phyloP scores from a whole-genome alignment of 2,329 filamentous ascomycete species.

The Alternaria ventricosa region DNA sequence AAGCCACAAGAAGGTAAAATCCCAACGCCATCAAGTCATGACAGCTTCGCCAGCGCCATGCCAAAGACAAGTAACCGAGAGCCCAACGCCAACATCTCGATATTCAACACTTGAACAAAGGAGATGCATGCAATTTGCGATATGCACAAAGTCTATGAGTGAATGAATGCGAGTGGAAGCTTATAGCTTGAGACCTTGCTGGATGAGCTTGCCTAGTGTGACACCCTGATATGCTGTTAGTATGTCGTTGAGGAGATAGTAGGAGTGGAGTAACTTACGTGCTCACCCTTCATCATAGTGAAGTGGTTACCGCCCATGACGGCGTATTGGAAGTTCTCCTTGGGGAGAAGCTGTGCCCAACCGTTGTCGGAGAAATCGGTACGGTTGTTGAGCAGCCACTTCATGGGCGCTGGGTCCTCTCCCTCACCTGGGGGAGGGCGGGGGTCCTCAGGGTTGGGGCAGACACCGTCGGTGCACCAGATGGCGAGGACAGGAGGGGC shows the following conservation, averaged over 20 bases:
- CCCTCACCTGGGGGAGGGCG: conserved; percentile 68
- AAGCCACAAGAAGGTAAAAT: conserved; percentile 5
- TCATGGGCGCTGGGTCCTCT: conserved; percentile 61
- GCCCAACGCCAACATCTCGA: conserved; percentile 38
- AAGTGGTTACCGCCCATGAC: conserved; percentile 78
- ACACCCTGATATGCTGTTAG: conserved; percentile 45
- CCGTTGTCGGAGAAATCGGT: conserved; percentile 73
- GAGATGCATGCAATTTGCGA: conserved; percentile 39
- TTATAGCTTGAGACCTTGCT: conserved; percentile 50
- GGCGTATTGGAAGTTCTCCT: conserved; percentile 66
- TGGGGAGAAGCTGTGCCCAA: conserved; percentile 70
- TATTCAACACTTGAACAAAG: conserved; percentile 45
- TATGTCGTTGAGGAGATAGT: not conserved
- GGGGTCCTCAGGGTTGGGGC: conserved; percentile 69
- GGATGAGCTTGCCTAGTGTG: conserved; percentile 53
- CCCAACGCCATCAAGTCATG: conserved; percentile 6
- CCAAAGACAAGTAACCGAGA: conserved; percentile 7
- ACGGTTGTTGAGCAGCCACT: conserved; percentile 75
- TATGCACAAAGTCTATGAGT: conserved; percentile 22
- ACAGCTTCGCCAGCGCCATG: conserved; percentile 19
- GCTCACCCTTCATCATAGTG: conserved; percentile 73
- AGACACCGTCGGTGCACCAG: conserved; percentile 78
- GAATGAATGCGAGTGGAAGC: not conserved
- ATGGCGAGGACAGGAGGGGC: conserved; percentile 69
- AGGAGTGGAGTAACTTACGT: conserved; percentile 46